These are phyloP conservation scores for Boletus reticuloceps DNA, from an alignment of 768 basidiomycete species.

Conservation along the genomic window DNA sequence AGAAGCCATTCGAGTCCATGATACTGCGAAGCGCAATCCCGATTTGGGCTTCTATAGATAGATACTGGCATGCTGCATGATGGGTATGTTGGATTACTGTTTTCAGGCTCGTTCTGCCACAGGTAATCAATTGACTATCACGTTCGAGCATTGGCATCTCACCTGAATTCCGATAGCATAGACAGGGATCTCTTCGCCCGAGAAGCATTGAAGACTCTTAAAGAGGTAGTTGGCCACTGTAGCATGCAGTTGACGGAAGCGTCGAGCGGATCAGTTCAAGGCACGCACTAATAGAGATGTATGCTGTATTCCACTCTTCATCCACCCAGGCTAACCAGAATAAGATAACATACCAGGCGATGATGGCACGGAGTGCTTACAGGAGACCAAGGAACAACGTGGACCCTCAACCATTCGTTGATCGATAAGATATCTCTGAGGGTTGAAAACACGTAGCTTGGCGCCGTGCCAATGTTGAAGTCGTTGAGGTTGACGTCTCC, in stretches of 20 bases:
- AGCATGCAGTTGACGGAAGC: neutral
- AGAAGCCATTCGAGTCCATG: slow-evolving; percentile 62
- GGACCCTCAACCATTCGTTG: slow-evolving; percentile 52
- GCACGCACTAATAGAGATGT: slow-evolving; percentile 46
- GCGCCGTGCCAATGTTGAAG: slow-evolving; percentile 58
- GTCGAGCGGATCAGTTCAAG: neutral
- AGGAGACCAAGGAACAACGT: slow-evolving; percentile 73
- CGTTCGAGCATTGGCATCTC: neutral
- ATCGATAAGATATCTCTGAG: slow-evolving; percentile 61
- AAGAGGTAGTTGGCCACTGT: slow-evolving; percentile 71
- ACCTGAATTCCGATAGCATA: slow-evolving; percentile 64
- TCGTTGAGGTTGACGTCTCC: slow-evolving; percentile 56
- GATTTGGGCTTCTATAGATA: slow-evolving; percentile 58
- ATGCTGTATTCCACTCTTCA: slow-evolving; percentile 60
- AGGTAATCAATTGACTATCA: neutral
- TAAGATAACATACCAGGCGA: neutral
- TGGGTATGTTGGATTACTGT: slow-evolving; percentile 67
- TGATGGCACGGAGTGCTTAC: slow-evolving; percentile 35
- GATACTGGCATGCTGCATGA: slow-evolving; percentile 53
- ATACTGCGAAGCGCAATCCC: slow-evolving; percentile 53
- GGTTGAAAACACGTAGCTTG: slow-evolving; percentile 61
- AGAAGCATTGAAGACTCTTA: slow-evolving; percentile 69
- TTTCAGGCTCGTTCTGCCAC: slow-evolving; percentile 50
- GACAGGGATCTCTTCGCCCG: slow-evolving; percentile 52
- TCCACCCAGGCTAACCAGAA: slow-evolving; percentile 64